These are phyloP conservation scores for Starmera quercuum DNA, from an alignment of 805 yeast species.

Conservation along the genomic window DNA sequence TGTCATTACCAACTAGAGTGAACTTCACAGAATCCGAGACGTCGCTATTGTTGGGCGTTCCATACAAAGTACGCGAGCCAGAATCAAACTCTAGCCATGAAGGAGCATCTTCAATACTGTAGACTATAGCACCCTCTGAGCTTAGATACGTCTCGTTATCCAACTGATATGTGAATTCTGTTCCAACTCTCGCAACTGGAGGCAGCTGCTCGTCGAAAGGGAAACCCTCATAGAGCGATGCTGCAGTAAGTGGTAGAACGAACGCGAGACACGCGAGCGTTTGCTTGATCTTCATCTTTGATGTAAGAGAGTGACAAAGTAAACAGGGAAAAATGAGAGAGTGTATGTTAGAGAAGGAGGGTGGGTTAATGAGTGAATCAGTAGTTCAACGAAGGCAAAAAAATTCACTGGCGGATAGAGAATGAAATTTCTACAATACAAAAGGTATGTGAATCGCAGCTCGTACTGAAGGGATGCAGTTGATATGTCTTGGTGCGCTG, in stretches of 20 bases:
- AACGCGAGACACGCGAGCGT: no score
- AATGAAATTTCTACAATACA: no score
- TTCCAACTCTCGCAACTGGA: constrained; percentile 70
- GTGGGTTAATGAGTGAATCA: no score
- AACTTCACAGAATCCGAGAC: constrained; percentile 42
- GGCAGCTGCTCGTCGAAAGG: constrained; percentile 84
- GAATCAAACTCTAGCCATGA: constrained; percentile 73
- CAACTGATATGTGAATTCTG: constrained; percentile 55
- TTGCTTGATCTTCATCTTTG: no score
- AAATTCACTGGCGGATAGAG: no score
- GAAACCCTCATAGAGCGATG: constrained; percentile 55
- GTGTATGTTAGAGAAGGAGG: no score
- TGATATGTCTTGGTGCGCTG: no score
- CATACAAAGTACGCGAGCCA: constrained; percentile 50
- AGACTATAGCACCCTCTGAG: constrained; percentile 37
- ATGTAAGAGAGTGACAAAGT: no score
- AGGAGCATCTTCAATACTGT: constrained; percentile 57
- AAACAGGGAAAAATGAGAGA: no score
- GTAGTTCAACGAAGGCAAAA: no score
- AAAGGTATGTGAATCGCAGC: no score
- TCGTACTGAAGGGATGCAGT: no score
- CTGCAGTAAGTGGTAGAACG: constrained; percentile 9
- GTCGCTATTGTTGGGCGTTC: constrained; percentile 48
- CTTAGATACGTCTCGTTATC: constrained; percentile 63
- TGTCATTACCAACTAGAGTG: constrained; percentile 60